A percentile compares a stretch with the other conserved stretches of the same genome.
phyloP scores from a whole-genome alignment of 768 basidiomycete genomes.

The Amanita fuliginea region DNA sequence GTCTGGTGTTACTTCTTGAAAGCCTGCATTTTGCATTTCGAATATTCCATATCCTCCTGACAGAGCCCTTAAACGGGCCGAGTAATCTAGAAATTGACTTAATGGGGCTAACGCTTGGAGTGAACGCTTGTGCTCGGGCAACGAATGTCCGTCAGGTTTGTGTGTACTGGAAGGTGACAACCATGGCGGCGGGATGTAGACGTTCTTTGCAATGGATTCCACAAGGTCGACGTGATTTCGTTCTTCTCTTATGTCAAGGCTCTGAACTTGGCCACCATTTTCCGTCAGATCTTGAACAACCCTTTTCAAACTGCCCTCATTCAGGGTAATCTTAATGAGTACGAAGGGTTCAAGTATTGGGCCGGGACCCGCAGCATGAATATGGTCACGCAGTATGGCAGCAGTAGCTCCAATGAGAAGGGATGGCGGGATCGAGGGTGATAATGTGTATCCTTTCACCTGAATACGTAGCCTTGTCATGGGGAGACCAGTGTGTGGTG shows the following conservation, averaged over 20 bases:
- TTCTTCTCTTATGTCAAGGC: conserved; percentile 41
- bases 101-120: conserved; percentile 66
- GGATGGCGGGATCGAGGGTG: conserved; percentile 32
- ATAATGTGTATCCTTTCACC: conserved; percentile 32
- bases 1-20: conserved; percentile 49
- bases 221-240: conserved; percentile 24
- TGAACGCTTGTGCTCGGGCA: conserved; percentile 43
- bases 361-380: conserved; percentile 57
- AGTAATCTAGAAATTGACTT: conserved; percentile 75
- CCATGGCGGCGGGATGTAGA: conserved; percentile 68
- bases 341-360: conserved; percentile 75
- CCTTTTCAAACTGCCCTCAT: conserved; percentile 60
- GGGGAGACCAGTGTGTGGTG: conserved; percentile 67
- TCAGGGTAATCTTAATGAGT: conserved; percentile 53
- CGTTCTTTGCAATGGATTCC: conserved; percentile 45
- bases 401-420: conserved; percentile 58
- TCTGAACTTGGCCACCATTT: conserved; percentile 67
- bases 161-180: conserved; percentile 53
- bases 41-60: conserved; percentile 77
- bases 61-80: conserved; percentile 64
- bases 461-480: conserved; percentile 54
- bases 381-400: conserved; percentile 46
- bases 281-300: conserved; percentile 81
- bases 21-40: conserved; percentile 73
- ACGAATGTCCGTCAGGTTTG: conserved; percentile 17